Base-by-base conservation (phyloP, 768 basidiomycete genomes). In the Lactarius sp. region DNA sequence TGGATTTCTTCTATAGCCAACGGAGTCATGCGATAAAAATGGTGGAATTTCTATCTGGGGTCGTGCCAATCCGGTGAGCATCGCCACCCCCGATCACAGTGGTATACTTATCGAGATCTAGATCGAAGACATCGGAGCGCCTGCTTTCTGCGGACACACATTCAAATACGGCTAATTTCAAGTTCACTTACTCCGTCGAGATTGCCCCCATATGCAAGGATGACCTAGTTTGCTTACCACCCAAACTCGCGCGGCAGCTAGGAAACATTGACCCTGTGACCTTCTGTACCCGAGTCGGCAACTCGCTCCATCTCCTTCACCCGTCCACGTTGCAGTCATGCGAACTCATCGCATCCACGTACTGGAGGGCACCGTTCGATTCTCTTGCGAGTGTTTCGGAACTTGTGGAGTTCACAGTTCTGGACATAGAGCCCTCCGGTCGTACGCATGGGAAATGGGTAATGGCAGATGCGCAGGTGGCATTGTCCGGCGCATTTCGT, bases 121-220 rank as follows among this genome's bases (percentile, higher is more conserved):
- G 95, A 70, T 87, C 90, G 55, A 98, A 98, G 76, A 78, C 88
- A 10, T 97, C 95, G 1, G 97, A 98, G 74, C 97, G 97, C 73
- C 80, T 99, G 9, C 82, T 98, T 36, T 97, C 95, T 7, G 80
- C 88, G 27, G 97, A 99, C 73, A 93, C 89, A 1, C 96, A 99
- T 74, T 85, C 89, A 53, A 85, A 84, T 68, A 97, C 94, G 4
- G 90, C 96, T 39, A 98, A 92, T 76, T 97, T 91, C 82, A 98
- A 96, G 76, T 95, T 91, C 76, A 94, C 94, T 5, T 98, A 93
- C 79, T 97, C 95, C 5, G 91, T 98, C 68, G 96, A 98, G 76
- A 97, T 99, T 71, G 84, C 89, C 4, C 94, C 97, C 0, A 85
- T 99, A 60, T 99, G 97, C 80, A 98, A 98, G 74, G 97, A 98